These are phyloP conservation scores for Blastobotrys muscicola DNA, from an alignment of 805 yeast species.

Conservation along the genomic window DNA sequence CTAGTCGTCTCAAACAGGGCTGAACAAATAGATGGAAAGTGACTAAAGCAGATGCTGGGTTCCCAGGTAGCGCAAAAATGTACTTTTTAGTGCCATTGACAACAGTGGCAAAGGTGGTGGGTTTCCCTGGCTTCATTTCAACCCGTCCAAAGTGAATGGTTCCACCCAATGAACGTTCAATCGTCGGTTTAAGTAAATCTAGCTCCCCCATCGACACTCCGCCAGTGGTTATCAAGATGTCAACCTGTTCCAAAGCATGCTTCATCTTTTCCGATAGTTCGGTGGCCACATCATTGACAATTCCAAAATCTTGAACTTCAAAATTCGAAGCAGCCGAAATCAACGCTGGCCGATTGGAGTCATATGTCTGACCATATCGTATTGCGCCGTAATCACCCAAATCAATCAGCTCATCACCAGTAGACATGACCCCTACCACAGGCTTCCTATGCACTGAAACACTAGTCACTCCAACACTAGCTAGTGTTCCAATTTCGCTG, in stretches of 20 bases:
- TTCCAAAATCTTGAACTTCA: constrained; percentile 40
- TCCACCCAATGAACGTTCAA: constrained; percentile 35
- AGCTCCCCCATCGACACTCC: constrained; percentile 54
- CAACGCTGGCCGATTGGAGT: constrained; percentile 41
- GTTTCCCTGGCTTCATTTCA: constrained; percentile 53
- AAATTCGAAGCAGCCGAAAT: constrained; percentile 32
- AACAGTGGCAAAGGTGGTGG: constrained; percentile 45
- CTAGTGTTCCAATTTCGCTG: constrained; percentile 39
- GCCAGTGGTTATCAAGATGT: constrained; percentile 42
- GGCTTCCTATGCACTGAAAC: constrained; percentile 37
- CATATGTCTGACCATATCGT: constrained; percentile 39
- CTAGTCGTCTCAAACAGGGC: constrained; percentile 33
- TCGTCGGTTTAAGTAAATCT: constrained; percentile 42
- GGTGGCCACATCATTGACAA: constrained; percentile 35
- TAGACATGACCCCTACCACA: constrained; percentile 38
- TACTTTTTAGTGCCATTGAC: constrained; percentile 18
- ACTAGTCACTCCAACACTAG: constrained; percentile 35
- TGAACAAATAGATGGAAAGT: constrained; percentile 40
- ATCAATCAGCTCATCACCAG: constrained; percentile 44
- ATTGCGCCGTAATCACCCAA: constrained; percentile 12
- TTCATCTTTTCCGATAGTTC: constrained; percentile 22
- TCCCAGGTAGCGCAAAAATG: constrained; percentile 46
- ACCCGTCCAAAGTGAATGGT: constrained; percentile 45
- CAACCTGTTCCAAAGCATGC: constrained; percentile 27
- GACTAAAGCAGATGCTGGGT: constrained; percentile 47